Evolutionary conservation across 169 alveolate species (phyloP).

Genomic region (Plasmodium billcollinsi): DNA sequence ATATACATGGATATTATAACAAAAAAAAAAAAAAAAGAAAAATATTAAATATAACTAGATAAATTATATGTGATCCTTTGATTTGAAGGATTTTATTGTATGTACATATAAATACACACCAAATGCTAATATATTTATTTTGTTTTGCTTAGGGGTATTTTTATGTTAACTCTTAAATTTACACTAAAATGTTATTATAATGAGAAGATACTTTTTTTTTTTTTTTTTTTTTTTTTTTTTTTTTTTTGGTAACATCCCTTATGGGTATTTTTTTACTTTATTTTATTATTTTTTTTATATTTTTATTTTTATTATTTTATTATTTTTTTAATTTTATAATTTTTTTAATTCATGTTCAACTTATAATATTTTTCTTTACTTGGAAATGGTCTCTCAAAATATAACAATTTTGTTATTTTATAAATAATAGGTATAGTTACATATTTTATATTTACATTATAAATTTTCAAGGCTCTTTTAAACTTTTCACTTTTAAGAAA

Average conservation of each 20-base stretch:
- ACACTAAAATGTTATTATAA: background rate
- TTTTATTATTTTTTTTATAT: background rate
- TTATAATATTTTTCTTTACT: conserved; percentile 41
- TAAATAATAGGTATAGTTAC: conserved; percentile 58
- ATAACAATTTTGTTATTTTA: conserved; percentile 69
- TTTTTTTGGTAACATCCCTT: background rate
- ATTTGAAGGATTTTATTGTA: too few relatives aligned
- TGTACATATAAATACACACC: too few relatives aligned
- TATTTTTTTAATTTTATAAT: background rate
- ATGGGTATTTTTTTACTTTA: background rate
- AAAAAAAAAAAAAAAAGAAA: too few relatives aligned
- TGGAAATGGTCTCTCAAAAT: conserved; percentile 74
- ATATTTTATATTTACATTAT: conserved; percentile 37
- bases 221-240: conserved; percentile 3
- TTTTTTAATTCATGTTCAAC: conserved; percentile 23
- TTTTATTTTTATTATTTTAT: background rate
- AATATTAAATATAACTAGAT: too few relatives aligned
- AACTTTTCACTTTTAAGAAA: conserved; percentile 43
- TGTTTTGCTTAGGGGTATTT: too few relatives aligned
- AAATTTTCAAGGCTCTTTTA: conserved; percentile 56
- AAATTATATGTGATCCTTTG: too few relatives aligned
- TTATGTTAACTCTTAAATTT: too few relatives aligned
- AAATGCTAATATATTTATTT: too few relatives aligned
- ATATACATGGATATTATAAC: too few relatives aligned
- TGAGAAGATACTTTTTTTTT: background rate